A percentile compares a stretch with the other conserved stretches of the same genome.
Evolutionary conservation across 495 filamentous ascomycete genomes (phyloP).

Genomic region (Aspergillus coremiiformis): DNA sequence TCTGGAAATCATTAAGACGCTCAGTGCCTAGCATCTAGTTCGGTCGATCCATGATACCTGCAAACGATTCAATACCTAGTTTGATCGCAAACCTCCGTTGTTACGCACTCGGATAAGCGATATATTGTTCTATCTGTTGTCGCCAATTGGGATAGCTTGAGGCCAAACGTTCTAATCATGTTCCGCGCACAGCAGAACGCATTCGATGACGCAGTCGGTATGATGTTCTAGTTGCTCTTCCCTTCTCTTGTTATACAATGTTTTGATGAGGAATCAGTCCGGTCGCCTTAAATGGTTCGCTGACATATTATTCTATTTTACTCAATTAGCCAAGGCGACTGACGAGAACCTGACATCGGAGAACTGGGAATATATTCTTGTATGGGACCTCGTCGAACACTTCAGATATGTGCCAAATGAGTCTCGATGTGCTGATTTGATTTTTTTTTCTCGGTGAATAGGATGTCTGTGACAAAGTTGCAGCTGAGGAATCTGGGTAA

Average conservation of each 20-base stretch:
- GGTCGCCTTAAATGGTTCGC: slow-evolving; percentile 1
- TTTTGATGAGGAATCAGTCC: background rate
- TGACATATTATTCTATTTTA: slow-evolving; percentile 15
- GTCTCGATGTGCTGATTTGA: slow-evolving; percentile 13
- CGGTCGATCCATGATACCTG: no score
- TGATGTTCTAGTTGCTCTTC: slow-evolving; percentile 21
- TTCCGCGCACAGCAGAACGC: slow-evolving; percentile 74
- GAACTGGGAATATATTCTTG: slow-evolving; percentile 97
- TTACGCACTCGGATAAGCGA: background rate
- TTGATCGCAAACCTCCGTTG: background rate
- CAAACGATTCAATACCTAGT: background rate
- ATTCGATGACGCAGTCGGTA: slow-evolving; percentile 78
- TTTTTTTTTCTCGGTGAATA: slow-evolving; percentile 18
- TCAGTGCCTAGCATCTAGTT: slow-evolving; percentile 1
- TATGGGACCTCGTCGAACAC: slow-evolving; percentile 22
- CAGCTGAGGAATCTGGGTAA: slow-evolving; percentile 55
- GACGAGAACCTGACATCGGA: slow-evolving; percentile 97
- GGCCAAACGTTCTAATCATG: slow-evolving; percentile 41
- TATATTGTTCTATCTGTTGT: background rate
- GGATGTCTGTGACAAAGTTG: slow-evolving; percentile 95
- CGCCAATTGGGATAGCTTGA: slow-evolving; percentile 3
- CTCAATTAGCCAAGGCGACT: slow-evolving; percentile 80
- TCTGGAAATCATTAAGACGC: background rate
- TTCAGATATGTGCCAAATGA: background rate
- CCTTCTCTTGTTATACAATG: background rate